A percentile compares a stretch with the other conserved stretches of the same genome.
Conservation (phyloP, 2,329 filamentous ascomycete genomes). For the Colletotrichum tanaceti region DNA sequence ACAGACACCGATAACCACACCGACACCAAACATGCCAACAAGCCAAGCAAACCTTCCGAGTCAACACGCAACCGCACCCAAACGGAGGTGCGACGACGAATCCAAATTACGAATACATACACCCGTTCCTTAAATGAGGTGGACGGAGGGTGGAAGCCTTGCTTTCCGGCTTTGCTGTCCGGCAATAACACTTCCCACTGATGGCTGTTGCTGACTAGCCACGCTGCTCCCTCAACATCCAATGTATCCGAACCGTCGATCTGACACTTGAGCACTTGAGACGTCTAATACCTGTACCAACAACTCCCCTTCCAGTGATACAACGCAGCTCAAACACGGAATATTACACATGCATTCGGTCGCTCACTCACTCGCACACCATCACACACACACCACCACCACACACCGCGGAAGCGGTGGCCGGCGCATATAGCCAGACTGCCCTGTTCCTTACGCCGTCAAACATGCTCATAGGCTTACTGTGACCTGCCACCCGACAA, state of each 20-base stretch:
- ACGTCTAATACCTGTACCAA: slow-evolving; percentile 24
- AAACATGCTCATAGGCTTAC: slow-evolving; percentile 10
- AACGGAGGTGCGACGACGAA: slow-evolving; percentile 25
- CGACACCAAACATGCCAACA: background rate
- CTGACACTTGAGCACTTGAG: slow-evolving; percentile 25
- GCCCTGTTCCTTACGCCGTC: slow-evolving; percentile 19
- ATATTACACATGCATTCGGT: slow-evolving; percentile 14
- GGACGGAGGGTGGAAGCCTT: slow-evolving; percentile 8
- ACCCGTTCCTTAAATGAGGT: slow-evolving; percentile 6
- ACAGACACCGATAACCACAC: background rate
- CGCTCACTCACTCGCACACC: background rate
- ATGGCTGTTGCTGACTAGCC: slow-evolving; percentile 23
- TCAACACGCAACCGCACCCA: slow-evolving; percentile 2
- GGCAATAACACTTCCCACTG: slow-evolving; percentile 15
- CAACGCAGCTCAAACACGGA: slow-evolving; percentile 27
- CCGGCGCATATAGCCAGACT: slow-evolving; percentile 23
- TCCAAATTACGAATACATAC: slow-evolving; percentile 18
- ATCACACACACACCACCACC: background rate
- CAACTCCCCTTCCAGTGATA: slow-evolving; percentile 18
- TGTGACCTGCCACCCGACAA: slow-evolving; percentile 1
- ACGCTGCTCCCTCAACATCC: slow-evolving; percentile 13
- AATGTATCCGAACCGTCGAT: slow-evolving; percentile 31
- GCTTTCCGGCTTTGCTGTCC: background rate
- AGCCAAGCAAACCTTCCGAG: slow-evolving; percentile 4
- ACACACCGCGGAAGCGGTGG: slow-evolving; percentile 25